These are phyloP conservation scores for Schwanniomyces yamadae DNA, from an alignment of 805 yeast genomes.

Conservation along the genomic window DNA sequence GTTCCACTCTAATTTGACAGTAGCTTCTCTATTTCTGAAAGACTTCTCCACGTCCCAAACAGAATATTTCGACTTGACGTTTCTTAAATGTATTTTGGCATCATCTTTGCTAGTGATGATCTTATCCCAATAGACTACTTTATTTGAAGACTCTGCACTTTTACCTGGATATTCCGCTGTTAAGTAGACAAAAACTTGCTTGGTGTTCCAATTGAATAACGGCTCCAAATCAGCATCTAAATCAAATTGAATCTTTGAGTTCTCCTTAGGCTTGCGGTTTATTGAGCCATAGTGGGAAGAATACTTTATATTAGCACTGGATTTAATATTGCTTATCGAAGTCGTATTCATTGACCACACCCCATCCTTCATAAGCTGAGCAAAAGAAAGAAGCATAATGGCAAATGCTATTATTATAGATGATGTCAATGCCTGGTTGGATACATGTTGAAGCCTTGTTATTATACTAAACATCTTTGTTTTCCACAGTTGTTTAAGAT, in stretches of 20 bases:
- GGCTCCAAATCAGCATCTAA: constrained; percentile 71
- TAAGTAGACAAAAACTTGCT: constrained; percentile 88
- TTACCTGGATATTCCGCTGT: constrained; percentile 77
- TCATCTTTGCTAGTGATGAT: constrained; percentile 61
- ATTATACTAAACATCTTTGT: constrained; percentile 35
- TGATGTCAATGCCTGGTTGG: constrained; percentile 56
- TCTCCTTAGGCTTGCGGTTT: constrained; percentile 70
- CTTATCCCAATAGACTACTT: constrained; percentile 88
- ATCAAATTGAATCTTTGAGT: constrained; percentile 69
- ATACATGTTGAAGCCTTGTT: constrained; percentile 44
- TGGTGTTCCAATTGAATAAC: constrained; percentile 94
- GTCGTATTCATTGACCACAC: constrained; percentile 45
- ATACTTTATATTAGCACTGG: constrained; percentile 45
- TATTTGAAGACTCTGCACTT: constrained; percentile 46
- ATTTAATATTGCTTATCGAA: constrained; percentile 33
- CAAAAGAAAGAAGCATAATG: constrained; percentile 47
- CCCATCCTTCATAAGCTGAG: constrained; percentile 46
- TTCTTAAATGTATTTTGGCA: constrained; percentile 54
- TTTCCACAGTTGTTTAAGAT: no score
- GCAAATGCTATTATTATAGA: constrained; percentile 46
- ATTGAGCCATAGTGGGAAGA: constrained; percentile 68
- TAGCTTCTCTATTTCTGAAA: constrained; percentile 63
- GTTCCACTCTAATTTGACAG: constrained; percentile 79
- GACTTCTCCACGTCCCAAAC: constrained; percentile 80
- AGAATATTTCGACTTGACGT: constrained; percentile 69